Evolutionary conservation across 805 yeast species (phyloP).

Genomic region (Metschnikowia drakensbergensis): DNA sequence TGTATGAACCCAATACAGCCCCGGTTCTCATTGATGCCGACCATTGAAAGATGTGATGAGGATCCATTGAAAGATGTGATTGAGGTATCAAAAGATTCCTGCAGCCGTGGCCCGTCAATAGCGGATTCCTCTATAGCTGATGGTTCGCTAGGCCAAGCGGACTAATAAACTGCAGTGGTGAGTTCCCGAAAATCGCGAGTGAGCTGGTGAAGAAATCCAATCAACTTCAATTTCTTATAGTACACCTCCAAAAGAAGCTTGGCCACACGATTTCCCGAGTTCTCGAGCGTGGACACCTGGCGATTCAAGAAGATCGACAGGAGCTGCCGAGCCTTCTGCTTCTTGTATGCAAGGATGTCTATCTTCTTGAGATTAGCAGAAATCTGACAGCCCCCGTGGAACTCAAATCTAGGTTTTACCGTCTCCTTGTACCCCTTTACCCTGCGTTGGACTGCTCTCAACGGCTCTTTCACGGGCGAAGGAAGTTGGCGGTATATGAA

Average conservation of each 20-base stretch:
- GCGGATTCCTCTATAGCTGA: neutral
- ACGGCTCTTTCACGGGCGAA: neutral
- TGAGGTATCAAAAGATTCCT: too few relatives aligned
- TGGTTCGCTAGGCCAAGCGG: too few relatives aligned
- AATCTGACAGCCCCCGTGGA: too few relatives aligned
- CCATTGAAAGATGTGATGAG: too few relatives aligned
- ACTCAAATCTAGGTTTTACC: neutral
- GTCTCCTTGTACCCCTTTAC: neutral
- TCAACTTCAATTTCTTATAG: neutral
- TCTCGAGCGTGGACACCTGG: neutral
- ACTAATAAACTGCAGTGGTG: neutral
- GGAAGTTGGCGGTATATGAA: neutral
- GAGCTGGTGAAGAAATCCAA: neutral
- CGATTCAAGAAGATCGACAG: neutral
- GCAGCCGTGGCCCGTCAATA: too few relatives aligned
- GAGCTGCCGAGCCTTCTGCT: neutral
- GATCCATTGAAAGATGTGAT: too few relatives aligned
- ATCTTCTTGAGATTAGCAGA: neutral
- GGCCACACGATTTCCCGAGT: neutral
- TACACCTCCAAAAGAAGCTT: neutral
- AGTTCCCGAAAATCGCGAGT: neutral
- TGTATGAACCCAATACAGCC: conserved; percentile 21
- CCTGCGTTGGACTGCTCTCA: neutral
- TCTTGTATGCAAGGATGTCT: neutral
- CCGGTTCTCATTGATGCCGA: too few relatives aligned